Evolutionary conservation across 345 rosid species (phyloP).

Genomic region (Brassica napus): DNA sequence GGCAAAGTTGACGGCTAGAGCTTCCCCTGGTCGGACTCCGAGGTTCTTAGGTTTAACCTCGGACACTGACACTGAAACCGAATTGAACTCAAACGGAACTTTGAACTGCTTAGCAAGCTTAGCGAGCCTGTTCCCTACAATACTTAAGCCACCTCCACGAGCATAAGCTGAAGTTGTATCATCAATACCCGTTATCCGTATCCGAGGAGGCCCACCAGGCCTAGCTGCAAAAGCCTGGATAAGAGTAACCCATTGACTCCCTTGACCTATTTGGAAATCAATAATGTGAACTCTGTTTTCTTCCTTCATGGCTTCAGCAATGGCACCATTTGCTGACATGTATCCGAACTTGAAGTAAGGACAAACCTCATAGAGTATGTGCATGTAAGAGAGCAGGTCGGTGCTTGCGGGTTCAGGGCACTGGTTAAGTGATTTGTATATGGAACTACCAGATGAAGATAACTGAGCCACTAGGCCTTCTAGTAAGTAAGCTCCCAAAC

Average conservation of each 20-base stretch:
- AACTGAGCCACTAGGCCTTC: slow-evolving; percentile 91
- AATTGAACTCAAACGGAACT: slow-evolving; percentile 85
- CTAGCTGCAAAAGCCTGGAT: slow-evolving; percentile 95
- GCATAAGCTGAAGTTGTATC: slow-evolving; percentile 76
- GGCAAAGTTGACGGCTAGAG: slow-evolving; percentile 86
- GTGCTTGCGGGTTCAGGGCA: slow-evolving; percentile 73
- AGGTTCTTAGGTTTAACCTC: slow-evolving; percentile 57
- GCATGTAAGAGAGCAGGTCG: slow-evolving; percentile 74
- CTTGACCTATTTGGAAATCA: slow-evolving; percentile 89
- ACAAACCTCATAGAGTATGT: slow-evolving; percentile 80
- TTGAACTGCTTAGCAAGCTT: slow-evolving; percentile 67
- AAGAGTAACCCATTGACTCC: slow-evolving; percentile 85
- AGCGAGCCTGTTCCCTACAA: slow-evolving; percentile 69
- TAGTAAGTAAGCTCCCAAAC: slow-evolving; percentile 90
- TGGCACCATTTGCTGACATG: slow-evolving; percentile 96
- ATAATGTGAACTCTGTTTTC: slow-evolving; percentile 79
- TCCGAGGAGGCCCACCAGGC: slow-evolving; percentile 84
- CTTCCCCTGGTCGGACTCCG: slow-evolving; percentile 58
- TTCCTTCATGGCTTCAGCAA: slow-evolving; percentile 94
- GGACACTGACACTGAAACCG: slow-evolving; percentile 65
- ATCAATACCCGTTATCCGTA: slow-evolving; percentile 75
- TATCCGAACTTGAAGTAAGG: slow-evolving; percentile 93
- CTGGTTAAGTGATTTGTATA: slow-evolving; percentile 59
- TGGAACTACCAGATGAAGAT: slow-evolving; percentile 63
- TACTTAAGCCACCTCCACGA: slow-evolving; percentile 76